phyloP scores from a whole-genome alignment of 1,284 basidiomycete species.

The Singerocomus rubriflavus region DNA sequence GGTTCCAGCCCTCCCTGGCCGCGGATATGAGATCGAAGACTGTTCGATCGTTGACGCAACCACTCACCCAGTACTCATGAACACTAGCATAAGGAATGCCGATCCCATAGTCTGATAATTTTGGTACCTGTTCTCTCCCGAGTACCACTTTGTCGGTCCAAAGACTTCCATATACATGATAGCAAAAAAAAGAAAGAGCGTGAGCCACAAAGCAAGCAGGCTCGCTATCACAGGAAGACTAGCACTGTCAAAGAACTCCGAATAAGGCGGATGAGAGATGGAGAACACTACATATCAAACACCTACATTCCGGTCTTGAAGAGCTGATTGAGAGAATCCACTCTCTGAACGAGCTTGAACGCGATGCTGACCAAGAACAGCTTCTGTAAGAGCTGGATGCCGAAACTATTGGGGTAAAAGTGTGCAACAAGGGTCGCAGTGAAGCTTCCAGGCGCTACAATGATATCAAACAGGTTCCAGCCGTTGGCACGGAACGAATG shows the following conservation, averaged over 20 bases:
- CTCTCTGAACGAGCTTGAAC: slow-evolving; percentile 92
- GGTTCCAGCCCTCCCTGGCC: slow-evolving; percentile 86
- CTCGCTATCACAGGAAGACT: slow-evolving; percentile 88
- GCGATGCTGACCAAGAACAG: slow-evolving; percentile 92
- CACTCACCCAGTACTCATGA: slow-evolving; percentile 71
- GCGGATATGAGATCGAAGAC: slow-evolving; percentile 5
- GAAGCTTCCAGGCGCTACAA: slow-evolving; percentile 82
- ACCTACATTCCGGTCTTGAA: slow-evolving; percentile 95
- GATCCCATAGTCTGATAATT: slow-evolving; percentile 85
- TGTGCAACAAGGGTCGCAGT: slow-evolving; percentile 80
- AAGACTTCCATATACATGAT: slow-evolving; percentile 93
- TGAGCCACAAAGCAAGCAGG: slow-evolving; percentile 86
- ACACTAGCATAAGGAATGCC: slow-evolving; percentile 82
- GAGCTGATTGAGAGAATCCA: slow-evolving; percentile 88
- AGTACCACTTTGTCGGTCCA: slow-evolving; percentile 86
- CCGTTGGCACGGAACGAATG: slow-evolving; percentile 82
- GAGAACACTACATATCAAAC: neutral
- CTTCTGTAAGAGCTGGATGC: slow-evolving; percentile 81
- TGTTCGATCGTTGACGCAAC: slow-evolving; percentile 1
- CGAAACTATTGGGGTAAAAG: slow-evolving; percentile 51
- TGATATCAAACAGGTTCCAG: slow-evolving; percentile 90
- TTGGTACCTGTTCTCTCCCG: slow-evolving; percentile 65
- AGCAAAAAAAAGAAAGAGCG: slow-evolving; percentile 90
- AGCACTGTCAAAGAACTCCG: slow-evolving; percentile 47
- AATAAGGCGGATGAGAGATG: slow-evolving; percentile 2